Conservation (phyloP, 345 rosid genomes). For the Corymbia maculata region DNA sequence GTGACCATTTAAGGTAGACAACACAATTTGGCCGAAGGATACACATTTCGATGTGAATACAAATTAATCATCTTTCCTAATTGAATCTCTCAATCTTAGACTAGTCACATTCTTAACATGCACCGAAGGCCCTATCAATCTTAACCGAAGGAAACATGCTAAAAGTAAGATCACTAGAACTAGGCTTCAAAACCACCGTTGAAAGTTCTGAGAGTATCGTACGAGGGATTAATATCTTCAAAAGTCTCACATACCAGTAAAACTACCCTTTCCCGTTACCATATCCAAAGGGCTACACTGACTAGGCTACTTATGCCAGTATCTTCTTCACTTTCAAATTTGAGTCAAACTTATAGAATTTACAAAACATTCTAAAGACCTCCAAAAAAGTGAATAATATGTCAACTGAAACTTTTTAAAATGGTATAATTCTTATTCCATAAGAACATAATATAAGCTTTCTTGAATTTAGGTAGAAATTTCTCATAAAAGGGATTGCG, state of each 20-base stretch:
- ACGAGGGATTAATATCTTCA: too few species aligned
- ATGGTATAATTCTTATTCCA: neutral
- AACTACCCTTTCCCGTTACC: too few species aligned
- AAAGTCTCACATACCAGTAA: neutral
- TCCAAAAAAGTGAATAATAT: neutral
- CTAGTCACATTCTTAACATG: neutral
- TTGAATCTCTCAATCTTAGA: neutral
- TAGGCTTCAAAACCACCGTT: neutral
- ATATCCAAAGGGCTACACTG: too few species aligned
- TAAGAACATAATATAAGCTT: neutral
- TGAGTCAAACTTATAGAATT: too few species aligned
- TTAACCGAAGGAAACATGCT: neutral
- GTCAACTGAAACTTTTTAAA: neutral
- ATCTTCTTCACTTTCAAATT: too few species aligned
- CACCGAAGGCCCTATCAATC: neutral
- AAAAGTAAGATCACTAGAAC: neutral
- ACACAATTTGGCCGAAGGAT: neutral
- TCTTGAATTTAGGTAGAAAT: neutral
- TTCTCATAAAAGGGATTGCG: neutral
- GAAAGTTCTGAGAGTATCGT: neutral
- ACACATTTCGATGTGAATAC: neutral
- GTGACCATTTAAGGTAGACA: neutral
- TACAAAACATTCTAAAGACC: too few species aligned
- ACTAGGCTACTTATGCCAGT: too few species aligned
- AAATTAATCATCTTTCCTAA: neutral